phyloP scores from a whole-genome alignment of 441 rosid species.

The Euphorbia schlechtendalii region DNA sequence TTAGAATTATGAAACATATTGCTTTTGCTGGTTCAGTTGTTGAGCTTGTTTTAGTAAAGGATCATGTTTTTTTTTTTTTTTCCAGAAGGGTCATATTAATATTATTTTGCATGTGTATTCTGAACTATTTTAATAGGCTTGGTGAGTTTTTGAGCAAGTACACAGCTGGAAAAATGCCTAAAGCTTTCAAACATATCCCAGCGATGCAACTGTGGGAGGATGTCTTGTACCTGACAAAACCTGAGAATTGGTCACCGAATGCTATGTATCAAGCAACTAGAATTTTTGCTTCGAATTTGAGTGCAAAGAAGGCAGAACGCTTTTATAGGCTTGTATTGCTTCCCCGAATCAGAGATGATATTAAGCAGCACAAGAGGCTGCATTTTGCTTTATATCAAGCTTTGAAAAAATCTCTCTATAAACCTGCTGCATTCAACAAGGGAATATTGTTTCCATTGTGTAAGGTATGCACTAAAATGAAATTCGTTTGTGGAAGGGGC shows the following conservation, averaged over 20 bases:
- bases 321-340: constrained; percentile 75
- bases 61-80: background rate
- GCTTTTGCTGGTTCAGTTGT: too few species aligned
- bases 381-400: constrained; percentile 84
- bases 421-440: constrained; percentile 89
- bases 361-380: constrained; percentile 64
- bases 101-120: too few species aligned
- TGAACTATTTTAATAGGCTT: constrained; percentile 37
- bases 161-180: constrained; percentile 80
- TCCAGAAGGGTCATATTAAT: background rate
- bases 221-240: constrained; percentile 74
- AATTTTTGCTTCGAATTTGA: constrained; percentile 72
- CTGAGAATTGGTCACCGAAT: constrained; percentile 88
- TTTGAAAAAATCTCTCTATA: constrained; percentile 64
- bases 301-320: constrained; percentile 55
- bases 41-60: too few species aligned
- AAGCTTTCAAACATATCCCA: constrained; percentile 73
- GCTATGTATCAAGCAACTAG: constrained; percentile 89
- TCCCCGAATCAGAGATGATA: constrained; percentile 86
- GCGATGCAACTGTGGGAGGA: constrained; percentile 79
- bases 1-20: too few species aligned
- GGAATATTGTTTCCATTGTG: constrained; percentile 85
- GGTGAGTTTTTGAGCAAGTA: constrained; percentile 66
- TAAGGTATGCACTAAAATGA: constrained; percentile 37
- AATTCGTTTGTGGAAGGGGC: background rate